Evolutionary conservation across 768 basidiomycete species (phyloP).

Genomic region (Rhodotorula sphaerocarpa): DNA sequence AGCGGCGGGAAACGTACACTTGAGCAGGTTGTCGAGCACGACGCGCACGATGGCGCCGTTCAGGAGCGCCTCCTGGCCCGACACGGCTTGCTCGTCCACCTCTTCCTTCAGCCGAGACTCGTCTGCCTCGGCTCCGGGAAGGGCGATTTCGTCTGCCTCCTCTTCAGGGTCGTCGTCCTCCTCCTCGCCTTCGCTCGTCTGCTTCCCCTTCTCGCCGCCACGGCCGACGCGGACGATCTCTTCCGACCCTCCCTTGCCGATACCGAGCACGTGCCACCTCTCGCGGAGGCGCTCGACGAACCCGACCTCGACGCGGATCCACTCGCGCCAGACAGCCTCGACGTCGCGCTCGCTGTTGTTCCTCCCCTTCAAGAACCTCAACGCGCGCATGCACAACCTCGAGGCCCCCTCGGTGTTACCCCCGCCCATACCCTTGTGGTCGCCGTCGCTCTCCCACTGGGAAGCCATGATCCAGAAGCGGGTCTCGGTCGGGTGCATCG

Average conservation of each 20-base stretch:
- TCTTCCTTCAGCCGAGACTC: conserved; percentile 40
- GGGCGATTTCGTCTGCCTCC: background rate
- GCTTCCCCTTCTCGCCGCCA: conserved; percentile 1
- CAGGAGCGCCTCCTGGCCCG: conserved; percentile 61
- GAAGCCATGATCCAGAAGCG: conserved; percentile 37
- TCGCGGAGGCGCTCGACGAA: conserved; percentile 34
- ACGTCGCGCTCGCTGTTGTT: background rate
- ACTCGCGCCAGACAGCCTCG: conserved; percentile 34
- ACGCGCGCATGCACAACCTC: conserved; percentile 37
- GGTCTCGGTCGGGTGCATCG: conserved; percentile 36
- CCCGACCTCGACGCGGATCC: conserved; percentile 36
- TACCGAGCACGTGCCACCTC: conserved; percentile 31
- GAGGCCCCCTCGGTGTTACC: conserved; percentile 37
- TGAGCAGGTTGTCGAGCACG: conserved; percentile 64
- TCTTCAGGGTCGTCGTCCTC: conserved; percentile 35
- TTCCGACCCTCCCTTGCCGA: conserved; percentile 22
- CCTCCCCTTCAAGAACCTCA: conserved; percentile 36
- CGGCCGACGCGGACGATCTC: conserved; percentile 25
- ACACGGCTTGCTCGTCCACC: conserved; percentile 47
- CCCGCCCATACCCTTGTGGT: conserved; percentile 35
- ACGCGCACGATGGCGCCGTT: conserved; percentile 69
- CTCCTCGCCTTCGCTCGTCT: conserved; percentile 11
- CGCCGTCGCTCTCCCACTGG: conserved; percentile 38
- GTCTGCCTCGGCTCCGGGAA: conserved; percentile 10
- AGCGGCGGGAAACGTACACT: conserved; percentile 51